phyloP scores from a whole-genome alignment of 164 flowering plant species.

The Piper longum region DNA sequence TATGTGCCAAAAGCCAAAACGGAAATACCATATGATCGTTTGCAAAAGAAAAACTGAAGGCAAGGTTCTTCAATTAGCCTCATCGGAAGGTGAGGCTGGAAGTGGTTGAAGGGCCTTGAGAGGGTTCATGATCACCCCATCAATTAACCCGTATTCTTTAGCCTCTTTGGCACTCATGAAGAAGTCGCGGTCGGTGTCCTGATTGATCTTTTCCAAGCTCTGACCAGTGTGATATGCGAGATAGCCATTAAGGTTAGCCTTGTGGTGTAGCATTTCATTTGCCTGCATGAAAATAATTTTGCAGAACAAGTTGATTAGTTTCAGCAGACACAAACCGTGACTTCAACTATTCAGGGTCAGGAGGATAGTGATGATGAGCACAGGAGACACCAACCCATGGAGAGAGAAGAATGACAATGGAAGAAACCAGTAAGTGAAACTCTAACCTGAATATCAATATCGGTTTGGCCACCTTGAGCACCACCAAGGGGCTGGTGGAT shows the following conservation, averaged over 20 bases:
- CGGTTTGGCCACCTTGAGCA: slow-evolving; percentile 77
- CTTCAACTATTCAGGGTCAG: not conserved
- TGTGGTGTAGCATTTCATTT: slow-evolving; percentile 91
- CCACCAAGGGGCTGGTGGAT: slow-evolving; percentile 99
- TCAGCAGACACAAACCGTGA: not conserved
- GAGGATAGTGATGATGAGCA: not conserved
- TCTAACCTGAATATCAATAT: slow-evolving; percentile 75
- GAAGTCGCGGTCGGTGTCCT: slow-evolving; percentile 87
- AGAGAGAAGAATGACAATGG: not conserved
- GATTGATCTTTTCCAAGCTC: slow-evolving; percentile 64
- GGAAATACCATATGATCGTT: too few relatives aligned
- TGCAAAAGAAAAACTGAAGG: too few relatives aligned
- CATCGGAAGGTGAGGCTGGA: slow-evolving; percentile 21
- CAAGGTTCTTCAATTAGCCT: not conserved
- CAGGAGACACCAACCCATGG: not conserved
- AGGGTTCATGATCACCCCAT: slow-evolving; percentile 42
- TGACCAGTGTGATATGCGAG: slow-evolving; percentile 85
- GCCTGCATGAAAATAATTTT: slow-evolving; percentile 25
- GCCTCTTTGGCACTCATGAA: slow-evolving; percentile 98
- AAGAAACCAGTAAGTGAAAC: not conserved
- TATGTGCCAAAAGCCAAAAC: too few relatives aligned
- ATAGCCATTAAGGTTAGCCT: slow-evolving; percentile 74
- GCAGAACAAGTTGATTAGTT: not conserved
- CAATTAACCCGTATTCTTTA: slow-evolving; percentile 81
- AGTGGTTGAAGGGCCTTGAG: slow-evolving; percentile 78